A percentile compares a stretch with the other conserved stretches of the same genome.
Conservation (phyloP, 208 protist genomes). For the Acanthamoeba sp. region DNA sequence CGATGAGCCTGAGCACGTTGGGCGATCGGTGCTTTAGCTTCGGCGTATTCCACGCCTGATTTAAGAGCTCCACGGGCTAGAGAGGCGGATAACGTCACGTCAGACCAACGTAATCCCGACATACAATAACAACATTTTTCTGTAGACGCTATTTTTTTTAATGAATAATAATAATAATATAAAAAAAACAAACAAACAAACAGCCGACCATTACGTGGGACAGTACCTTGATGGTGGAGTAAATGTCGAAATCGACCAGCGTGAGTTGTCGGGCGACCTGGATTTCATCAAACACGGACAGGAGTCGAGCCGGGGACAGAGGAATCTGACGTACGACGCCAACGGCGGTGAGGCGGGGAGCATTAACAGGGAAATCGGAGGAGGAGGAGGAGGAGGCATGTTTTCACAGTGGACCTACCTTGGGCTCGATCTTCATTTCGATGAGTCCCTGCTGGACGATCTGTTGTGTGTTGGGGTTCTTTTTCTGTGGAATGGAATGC, state of each 20-base stretch:
- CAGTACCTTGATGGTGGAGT: slow-evolving; percentile 59
- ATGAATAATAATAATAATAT: background rate
- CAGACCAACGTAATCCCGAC: no score
- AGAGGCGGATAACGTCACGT: no score
- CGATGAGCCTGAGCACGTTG: slow-evolving; percentile 87
- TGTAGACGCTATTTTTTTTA: no score
- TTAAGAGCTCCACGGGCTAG: slow-evolving; percentile 86
- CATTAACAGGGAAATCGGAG: background rate
- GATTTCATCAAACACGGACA: slow-evolving; percentile 59
- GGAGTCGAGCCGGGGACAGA: slow-evolving; percentile 18
- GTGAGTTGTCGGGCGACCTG: slow-evolving; percentile 83
- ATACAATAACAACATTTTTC: no score
- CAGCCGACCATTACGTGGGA: no score
- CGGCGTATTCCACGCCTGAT: slow-evolving; percentile 88
- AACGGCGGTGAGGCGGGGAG: no score
- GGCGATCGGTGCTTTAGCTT: slow-evolving; percentile 83
- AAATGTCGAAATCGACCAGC: slow-evolving; percentile 87
- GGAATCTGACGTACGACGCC: no score
- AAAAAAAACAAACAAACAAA: no score
- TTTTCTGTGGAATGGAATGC: no score
- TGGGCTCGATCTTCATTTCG: slow-evolving; percentile 67
- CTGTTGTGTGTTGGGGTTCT: slow-evolving; percentile 54
- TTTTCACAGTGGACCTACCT: no score
- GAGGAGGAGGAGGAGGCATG: no score
- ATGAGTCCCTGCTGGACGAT: slow-evolving; percentile 52